Percentiles rank a stretch among this genome's conserved stretches.
phyloP scores from a whole-genome alignment of 148 eudicot species.

The Camellia japonica region DNA sequence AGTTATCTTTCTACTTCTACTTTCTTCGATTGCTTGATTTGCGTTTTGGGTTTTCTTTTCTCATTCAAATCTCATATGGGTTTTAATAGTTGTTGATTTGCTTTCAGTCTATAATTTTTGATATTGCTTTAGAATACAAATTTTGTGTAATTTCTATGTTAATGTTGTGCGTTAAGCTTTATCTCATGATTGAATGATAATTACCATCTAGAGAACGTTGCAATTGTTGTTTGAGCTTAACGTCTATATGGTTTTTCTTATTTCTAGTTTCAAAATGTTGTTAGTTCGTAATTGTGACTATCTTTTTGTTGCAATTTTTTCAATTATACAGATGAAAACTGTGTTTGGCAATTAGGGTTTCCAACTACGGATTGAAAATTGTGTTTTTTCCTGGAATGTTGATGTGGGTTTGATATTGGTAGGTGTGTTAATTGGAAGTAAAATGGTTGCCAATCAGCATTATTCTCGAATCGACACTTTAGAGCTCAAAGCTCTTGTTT shows the following conservation, averaged over 20 bases:
- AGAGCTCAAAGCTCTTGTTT: slow-evolving; percentile 43
- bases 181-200: background rate
- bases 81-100: slow-evolving; percentile 1
- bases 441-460: slow-evolving; percentile 27
- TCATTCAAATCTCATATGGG: background rate
- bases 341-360: slow-evolving; percentile 1
- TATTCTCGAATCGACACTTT: slow-evolving; percentile 32
- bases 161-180: slow-evolving; percentile 5
- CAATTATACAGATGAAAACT: background rate
- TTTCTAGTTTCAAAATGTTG: background rate
- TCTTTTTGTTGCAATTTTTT: background rate
- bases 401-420: slow-evolving; percentile 8
- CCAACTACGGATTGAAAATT: background rate
- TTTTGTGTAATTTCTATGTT: background rate
- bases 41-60: background rate
- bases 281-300: background rate
- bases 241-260: background rate
- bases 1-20: background rate
- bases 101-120: background rate
- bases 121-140: background rate
- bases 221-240: background rate
- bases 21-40: background rate
- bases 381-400: background rate
- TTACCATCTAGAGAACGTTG: background rate
- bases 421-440: slow-evolving; percentile 5